These are phyloP conservation scores for Talaromyces albobiverticillius DNA, from an alignment of 2,329 filamentous ascomycete species.

Conservation along the genomic window DNA sequence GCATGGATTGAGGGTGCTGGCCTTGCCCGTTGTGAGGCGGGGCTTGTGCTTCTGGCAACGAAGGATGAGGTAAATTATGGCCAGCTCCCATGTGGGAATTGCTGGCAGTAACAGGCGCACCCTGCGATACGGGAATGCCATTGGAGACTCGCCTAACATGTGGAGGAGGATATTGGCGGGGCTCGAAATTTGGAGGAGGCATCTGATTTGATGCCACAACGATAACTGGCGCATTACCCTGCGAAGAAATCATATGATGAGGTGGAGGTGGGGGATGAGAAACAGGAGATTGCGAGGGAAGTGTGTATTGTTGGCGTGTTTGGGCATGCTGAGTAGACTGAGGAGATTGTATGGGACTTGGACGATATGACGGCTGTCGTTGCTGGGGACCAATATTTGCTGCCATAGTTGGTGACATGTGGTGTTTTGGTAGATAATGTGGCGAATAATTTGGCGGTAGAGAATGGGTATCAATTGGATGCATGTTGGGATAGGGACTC, in stretches of 20 bases:
- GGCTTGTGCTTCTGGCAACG: conserved; percentile 1
- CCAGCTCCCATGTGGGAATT: neutral
- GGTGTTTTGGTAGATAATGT: neutral
- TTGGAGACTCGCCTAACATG: neutral
- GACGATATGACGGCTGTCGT: neutral
- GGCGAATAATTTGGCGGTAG: neutral
- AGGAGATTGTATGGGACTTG: neutral
- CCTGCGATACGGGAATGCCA: neutral
- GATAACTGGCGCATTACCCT: neutral
- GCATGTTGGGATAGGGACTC: neutral
- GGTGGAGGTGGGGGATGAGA: neutral
- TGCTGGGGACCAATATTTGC: neutral
- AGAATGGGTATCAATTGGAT: neutral
- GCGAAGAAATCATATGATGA: neutral
- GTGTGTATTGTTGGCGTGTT: neutral
- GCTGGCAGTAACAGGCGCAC: neutral
- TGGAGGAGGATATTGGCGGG: neutral
- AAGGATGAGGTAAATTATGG: neutral
- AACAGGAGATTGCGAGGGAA: neutral
- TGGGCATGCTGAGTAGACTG: neutral
- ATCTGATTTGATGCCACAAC: neutral
- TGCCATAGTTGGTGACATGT: neutral
- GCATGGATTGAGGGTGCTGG: neutral
- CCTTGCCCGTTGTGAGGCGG: neutral
- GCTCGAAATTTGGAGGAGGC: neutral